A percentile compares a stretch with the other conserved stretches of the same genome.
Conservation (phyloP, 352 stramenopile genomes). For the Pythium rishiriense region DNA sequence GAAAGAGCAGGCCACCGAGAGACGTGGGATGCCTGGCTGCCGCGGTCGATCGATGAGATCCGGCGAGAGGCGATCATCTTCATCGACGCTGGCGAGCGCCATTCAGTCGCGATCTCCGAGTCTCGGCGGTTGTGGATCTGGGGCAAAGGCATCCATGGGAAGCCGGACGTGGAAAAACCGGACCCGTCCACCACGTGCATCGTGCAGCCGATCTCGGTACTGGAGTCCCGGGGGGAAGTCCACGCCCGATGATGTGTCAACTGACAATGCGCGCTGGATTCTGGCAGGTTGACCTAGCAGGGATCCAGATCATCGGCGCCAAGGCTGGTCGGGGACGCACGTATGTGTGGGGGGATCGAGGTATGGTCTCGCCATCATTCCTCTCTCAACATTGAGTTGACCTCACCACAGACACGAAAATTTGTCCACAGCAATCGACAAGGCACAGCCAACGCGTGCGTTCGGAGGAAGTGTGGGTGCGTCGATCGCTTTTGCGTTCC, state of each 20-base stretch:
- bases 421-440: constrained; percentile 24
- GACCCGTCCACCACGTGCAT: constrained; percentile 53
- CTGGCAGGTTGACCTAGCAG: constrained; percentile 55
- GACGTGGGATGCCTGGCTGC: constrained; percentile 64
- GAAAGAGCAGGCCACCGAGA: constrained; percentile 55
- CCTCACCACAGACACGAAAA: not conserved
- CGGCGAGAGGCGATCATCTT: constrained; percentile 50
- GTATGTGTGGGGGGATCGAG: constrained; percentile 80
- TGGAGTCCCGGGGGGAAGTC: not conserved
- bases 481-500: not conserved
- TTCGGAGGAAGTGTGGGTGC: constrained; percentile 52
- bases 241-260: not conserved
- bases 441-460: constrained; percentile 24
- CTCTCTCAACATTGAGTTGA: not conserved
- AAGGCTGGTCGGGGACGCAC: constrained; percentile 61
- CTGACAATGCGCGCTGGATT: too few relatives aligned
- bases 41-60: constrained; percentile 69
- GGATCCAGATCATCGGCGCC: constrained; percentile 55
- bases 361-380: constrained; percentile 22
- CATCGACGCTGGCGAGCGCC: constrained; percentile 65
- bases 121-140: constrained; percentile 65
- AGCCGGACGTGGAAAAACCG: constrained; percentile 38
- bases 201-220: constrained; percentile 53
- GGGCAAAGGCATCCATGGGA: constrained; percentile 68
- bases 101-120: constrained; percentile 74